Evolutionary conservation across 148 eudicot species (phyloP), one percentile per base, ranked within the genome.

Genomic region (Persicaria tinctoria): DNA sequence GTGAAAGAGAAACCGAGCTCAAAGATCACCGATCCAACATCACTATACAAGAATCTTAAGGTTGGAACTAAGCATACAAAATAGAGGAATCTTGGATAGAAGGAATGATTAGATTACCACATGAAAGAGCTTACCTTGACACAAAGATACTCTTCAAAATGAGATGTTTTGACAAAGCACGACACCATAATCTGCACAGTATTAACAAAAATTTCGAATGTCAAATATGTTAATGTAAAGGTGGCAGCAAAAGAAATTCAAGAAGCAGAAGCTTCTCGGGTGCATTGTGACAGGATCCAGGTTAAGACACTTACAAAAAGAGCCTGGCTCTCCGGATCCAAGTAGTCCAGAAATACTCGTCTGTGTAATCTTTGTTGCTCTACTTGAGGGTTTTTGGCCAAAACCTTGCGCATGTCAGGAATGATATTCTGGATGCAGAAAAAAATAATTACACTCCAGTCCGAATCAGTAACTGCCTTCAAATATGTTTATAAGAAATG

Each of bases 391-490:
- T 91, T 89, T 85, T 93, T 93, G 8, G 97, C 87, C 89, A 93
- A 82, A 32, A 93, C 91, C 81, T 93, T 93, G 71, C 98, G 97
- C 98, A 93, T 93, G 84, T 93, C 98, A 70, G 98, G 95, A 74
- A 93, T 93, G 79, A 93, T 93, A 76, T 68, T 91, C 98, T 93
- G 87, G 68, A 75, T 72, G 23, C 63, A 7, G 2, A 47, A 71
- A 46, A 20, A 17, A 1, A 0, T 0, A 59, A 7, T 6, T 11
- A 4, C 3, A 14, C 18, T 44, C 14, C 18, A 13, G 70, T 13
- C 17, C 27, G 32, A 18, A n/a, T 32, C 41, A 32, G 41, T 23
- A 60, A 66, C 17, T 5, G 9, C 44, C 47, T 38, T 66, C 14
- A 38, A 2, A 32, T 32, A 32, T 32, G 41, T 32, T 32, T 32